Conservation (phyloP, 306 rosid genomes). For the Sechiopsis laciniata region DNA sequence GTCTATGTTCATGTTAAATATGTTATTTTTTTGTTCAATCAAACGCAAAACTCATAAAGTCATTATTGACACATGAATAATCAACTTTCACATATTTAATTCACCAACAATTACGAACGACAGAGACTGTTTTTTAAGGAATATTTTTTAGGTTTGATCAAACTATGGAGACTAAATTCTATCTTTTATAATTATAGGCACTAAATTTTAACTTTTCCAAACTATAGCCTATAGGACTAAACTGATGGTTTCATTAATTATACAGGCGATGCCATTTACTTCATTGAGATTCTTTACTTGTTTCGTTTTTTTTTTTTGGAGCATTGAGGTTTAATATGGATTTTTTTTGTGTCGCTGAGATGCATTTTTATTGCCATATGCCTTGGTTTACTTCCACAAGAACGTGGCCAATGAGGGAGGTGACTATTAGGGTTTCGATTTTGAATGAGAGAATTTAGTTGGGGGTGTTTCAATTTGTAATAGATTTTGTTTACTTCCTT, state of each 20-base stretch:
- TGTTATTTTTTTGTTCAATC: too few species aligned
- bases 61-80: too few species aligned
- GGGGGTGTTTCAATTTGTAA: neutral
- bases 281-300: neutral
- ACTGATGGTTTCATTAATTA: conserved; percentile 5
- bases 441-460: conserved; percentile 1
- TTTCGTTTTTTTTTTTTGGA: neutral
- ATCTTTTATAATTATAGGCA: too few species aligned
- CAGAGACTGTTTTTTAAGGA: too few species aligned
- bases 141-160: too few species aligned
- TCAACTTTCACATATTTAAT: too few species aligned
- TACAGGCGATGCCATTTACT: neutral
- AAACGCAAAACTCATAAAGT: too few species aligned
- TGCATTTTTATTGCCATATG: neutral
- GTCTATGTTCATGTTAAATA: too few species aligned
- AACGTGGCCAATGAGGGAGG: conserved; percentile 4
- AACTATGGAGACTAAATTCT: too few species aligned
- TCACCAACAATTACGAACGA: too few species aligned
- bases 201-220: too few species aligned
- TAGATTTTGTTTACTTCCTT: neutral
- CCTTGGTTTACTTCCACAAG: neutral
- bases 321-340: neutral
- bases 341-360: neutral
- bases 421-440: neutral
- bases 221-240: too few species aligned